Base-by-base conservation (phyloP, 2,329 filamentous ascomycete genomes). In the Cladorrhinum sp. region DNA sequence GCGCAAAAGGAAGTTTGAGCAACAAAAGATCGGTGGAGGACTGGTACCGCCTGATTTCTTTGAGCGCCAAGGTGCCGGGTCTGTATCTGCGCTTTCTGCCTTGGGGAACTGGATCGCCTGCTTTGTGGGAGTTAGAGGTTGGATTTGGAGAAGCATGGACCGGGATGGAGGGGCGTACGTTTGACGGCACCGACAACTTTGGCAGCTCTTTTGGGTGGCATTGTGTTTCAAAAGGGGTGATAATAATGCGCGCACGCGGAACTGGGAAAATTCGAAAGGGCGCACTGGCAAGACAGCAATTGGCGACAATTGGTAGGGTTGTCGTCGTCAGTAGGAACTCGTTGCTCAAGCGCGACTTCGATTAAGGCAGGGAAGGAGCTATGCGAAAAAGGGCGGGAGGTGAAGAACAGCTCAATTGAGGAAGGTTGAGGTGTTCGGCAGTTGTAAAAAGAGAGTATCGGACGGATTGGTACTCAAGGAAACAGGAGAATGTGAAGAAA, bases 1-100 rank as follows among this genome's bases (percentile, higher is more conserved):
- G 85, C 67, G 90, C 84, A 76, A 95, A 93, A 13, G 91, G 90
- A 8, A 93, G 81, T 76, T 92, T 93, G 67, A 83, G 82, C 66
- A 98, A 83, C 54, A 98, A 79, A 27, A 98, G 85, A 70, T 98
- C 93, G 62, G 92, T 96, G 64, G 86, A 90, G 76, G 88, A 90
- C 78, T 98, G 95, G 75, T 96, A 96, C 70, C 85, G 86, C 74
- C 93, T 84, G 75, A 98, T 98, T 79, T 98, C 93, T 76, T 90
- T 89, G 58, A 98, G 83, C 57, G 95, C 93, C 67, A 91, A 83
- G 49, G 93, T 97, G 71, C 92, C 92, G 1, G 90, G 90, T 59
- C 80, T 84, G 71, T 91, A 92, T 66, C 90, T 84, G 65, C 83
- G 83, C 66, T 81, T 85, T 66, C 81, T 81, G 61, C 76, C 78